phyloP scores from a whole-genome alignment of 257 asterid genomes.

The Solanum appendiculatum region DNA sequence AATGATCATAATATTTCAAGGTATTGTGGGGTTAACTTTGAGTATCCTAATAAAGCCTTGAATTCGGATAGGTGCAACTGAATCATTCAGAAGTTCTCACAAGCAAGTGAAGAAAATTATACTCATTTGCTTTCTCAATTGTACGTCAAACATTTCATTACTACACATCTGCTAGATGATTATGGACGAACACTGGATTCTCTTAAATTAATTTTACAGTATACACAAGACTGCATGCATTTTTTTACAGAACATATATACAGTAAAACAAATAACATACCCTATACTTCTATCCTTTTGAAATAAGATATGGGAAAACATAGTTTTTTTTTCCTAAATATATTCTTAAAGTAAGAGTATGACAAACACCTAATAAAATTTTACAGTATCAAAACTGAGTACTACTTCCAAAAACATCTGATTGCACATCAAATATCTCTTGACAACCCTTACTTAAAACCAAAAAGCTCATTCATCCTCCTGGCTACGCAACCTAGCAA shows the following conservation, averaged over 20 bases:
- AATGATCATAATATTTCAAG: not conserved
- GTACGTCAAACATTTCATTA: not conserved
- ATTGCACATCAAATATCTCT: not conserved
- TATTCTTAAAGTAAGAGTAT: not conserved
- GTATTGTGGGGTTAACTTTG: not conserved
- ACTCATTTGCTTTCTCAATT: not conserved
- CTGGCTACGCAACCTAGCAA: constrained; percentile 62
- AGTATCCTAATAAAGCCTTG: not conserved
- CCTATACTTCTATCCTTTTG: not conserved
- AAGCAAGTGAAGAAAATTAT: not conserved
- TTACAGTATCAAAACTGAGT: not conserved
- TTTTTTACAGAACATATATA: not conserved
- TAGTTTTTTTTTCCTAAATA: not conserved
- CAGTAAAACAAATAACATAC: not conserved
- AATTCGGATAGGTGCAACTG: too few species aligned
- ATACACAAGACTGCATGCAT: not conserved
- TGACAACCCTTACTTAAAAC: not conserved
- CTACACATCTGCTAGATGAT: not conserved
- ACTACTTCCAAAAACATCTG: not conserved
- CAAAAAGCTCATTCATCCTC: constrained; percentile 47
- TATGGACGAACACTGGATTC: not conserved
- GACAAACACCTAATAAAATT: not conserved
- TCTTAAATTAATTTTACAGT: not conserved
- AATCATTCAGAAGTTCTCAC: not conserved
- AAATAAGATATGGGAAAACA: not conserved